Evolutionary conservation across 2,329 filamentous ascomycete genomes (phyloP).

Genomic region (Cercospora sp.): DNA sequence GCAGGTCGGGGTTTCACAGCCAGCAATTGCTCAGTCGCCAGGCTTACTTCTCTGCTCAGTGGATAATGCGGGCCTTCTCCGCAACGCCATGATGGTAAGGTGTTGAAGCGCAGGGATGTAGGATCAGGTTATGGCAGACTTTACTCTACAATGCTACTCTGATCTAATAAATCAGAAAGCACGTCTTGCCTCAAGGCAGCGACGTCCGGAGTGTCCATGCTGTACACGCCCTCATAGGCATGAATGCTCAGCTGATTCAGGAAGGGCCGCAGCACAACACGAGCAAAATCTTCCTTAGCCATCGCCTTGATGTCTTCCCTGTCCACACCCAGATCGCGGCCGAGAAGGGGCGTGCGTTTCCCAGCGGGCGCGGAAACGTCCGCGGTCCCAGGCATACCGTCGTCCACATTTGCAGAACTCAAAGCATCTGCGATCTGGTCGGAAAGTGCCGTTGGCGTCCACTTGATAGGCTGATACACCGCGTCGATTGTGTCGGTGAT

Average conservation of each 20-base stretch:
- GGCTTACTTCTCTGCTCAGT: no score
- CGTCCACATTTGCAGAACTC: constrained; percentile 43
- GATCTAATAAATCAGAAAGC: constrained; percentile 38
- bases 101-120: no score
- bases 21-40: no score
- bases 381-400: constrained; percentile 25
- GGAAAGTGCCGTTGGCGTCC: constrained; percentile 72
- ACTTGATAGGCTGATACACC: constrained; percentile 74
- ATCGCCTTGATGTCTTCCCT: constrained; percentile 56
- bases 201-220: constrained; percentile 70
- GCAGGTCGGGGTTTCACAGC: not conserved
- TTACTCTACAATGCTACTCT: constrained; percentile 53
- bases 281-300: constrained; percentile 64
- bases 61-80: no score
- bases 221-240: constrained; percentile 89
- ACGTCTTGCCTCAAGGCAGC: constrained; percentile 55
- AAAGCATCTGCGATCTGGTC: constrained; percentile 83
- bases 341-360: constrained; percentile 42
- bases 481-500: constrained; percentile 96
- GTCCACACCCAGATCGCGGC: constrained; percentile 60
- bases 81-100: not conserved
- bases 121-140: not conserved
- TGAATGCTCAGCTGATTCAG: constrained; percentile 90
- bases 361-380: not conserved
- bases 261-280: constrained; percentile 80